A percentile compares a stretch with the other conserved stretches of the same genome.
Conservation (phyloP, 2,329 filamentous ascomycete species). For the Calonectria leucothoes region DNA sequence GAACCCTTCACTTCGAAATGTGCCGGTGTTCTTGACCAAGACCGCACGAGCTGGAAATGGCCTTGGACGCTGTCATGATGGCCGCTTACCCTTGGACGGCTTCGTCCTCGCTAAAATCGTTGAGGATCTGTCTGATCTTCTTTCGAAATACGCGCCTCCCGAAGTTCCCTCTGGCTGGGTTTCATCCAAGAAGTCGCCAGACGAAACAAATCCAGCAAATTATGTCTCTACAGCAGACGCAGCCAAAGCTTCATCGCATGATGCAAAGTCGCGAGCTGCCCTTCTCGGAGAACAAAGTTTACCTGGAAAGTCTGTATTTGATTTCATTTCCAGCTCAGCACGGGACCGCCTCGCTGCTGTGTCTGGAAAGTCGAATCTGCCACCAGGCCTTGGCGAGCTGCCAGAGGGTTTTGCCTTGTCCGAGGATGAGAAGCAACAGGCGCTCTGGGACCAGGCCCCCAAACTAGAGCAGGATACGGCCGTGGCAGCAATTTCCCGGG, state of each 20-base stretch:
- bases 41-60: constrained; percentile 43
- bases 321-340: constrained; percentile 84
- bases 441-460: constrained; percentile 70
- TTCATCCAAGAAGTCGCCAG: constrained; percentile 61
- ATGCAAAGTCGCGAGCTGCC: constrained; percentile 81
- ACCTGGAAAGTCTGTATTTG: constrained; percentile 94
- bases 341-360: constrained; percentile 81
- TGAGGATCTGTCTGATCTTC: constrained; percentile 47
- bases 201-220: constrained; percentile 11
- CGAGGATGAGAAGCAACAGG: constrained; percentile 71
- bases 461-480: constrained; percentile 75
- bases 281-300: constrained; percentile 82
- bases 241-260: constrained; percentile 79
- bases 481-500: constrained; percentile 74
- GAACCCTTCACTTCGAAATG: constrained; percentile 74
- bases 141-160: constrained; percentile 69
- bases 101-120: constrained; percentile 76
- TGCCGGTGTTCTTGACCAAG: constrained; percentile 82
- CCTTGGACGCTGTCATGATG: constrained; percentile 80
- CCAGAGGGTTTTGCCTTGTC: constrained; percentile 73
- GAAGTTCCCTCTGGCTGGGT: constrained; percentile 80
- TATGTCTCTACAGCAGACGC: constrained; percentile 80
- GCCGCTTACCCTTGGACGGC: constrained; percentile 80
- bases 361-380: constrained; percentile 82
- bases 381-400: constrained; percentile 80